These are phyloP conservation scores for Acacia melanoxylon DNA, from an alignment of 306 rosid species.

Conservation along the genomic window DNA sequence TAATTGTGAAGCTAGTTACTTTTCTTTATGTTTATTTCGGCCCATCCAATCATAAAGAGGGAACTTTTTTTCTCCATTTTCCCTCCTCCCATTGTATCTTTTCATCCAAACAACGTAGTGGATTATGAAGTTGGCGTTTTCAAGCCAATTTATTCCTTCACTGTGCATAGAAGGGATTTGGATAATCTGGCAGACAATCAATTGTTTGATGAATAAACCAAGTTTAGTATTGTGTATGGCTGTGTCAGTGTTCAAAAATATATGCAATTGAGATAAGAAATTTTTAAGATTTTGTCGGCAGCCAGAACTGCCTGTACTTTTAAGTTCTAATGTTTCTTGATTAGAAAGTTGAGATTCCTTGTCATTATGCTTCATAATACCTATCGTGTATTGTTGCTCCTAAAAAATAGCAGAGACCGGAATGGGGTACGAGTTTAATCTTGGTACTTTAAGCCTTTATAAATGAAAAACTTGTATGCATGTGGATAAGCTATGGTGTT, in stretches of 20 bases:
- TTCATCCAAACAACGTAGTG: neutral
- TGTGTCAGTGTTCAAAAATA: neutral
- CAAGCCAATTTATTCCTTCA: neutral
- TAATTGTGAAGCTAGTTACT: neutral
- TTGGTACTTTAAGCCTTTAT: neutral
- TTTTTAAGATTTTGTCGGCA: neutral
- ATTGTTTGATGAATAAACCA: neutral
- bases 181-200: neutral
- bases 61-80: neutral
- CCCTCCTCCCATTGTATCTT: neutral
- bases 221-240: neutral
- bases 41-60: neutral
- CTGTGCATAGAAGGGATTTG: neutral
- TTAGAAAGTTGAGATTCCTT: conserved; percentile 15
- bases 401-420: neutral
- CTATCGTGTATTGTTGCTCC: neutral
- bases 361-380: neutral
- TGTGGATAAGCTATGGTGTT: neutral
- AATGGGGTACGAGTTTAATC: neutral
- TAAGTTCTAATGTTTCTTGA: neutral
- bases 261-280: conserved; percentile 5
- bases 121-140: conserved; percentile 1
- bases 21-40: neutral
- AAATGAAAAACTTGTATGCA: neutral
- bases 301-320: neutral